Base-by-base conservation (phyloP, 257 asterid species). In the Capsicum baccatum region DNA sequence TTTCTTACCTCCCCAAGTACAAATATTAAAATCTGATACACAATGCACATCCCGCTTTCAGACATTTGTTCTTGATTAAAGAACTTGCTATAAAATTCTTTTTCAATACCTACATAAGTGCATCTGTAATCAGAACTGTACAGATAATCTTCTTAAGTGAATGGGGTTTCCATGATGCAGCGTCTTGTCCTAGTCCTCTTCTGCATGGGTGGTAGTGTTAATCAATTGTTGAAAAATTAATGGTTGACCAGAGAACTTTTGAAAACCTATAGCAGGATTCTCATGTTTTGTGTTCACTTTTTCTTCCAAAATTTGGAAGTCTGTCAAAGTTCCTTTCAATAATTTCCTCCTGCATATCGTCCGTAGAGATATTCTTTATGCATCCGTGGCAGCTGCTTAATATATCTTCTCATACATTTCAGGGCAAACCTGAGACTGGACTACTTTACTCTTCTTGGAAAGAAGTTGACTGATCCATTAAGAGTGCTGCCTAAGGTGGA, bases 341-440 rank as follows among this genome's bases (percentile, higher is more conserved):
- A 15, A 26, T 70, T 62, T 66, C 33, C 63, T 47, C 50, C 57
- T 12, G 57, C 78, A 21, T 50, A 81, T 26, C 14, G 74, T 47
- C 57, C 58, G 17, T 58, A 59, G 83, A 58, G 42, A 60, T 9
- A 81, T 16, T 81, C 21, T 37, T 62, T 78, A 13, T 37, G 59
- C 59, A 74, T 68, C 17, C 60, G 6, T 79, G 68, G 67, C 83
- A 71, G 21, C 35, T 79, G 42, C 73, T 57, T 64, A 68, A 73
- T 33, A 39, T 56, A 58, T 84, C 54, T 74, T 59, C 59, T 67
- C 82, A 42, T 64, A 69, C 59, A 68, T 86, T 85, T 85, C 90
- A 97, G 99, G 95, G 81, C 91, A 79, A 87, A 90, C 37, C 84
- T 97, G 89, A 96, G 99, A 35, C 93, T 97, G 70, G 99, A 97